Evolutionary conservation across 1,139 yeast species (phyloP), one percentile per base, ranked within the genome.

Genomic region (Suhomyces bokatorum): DNA sequence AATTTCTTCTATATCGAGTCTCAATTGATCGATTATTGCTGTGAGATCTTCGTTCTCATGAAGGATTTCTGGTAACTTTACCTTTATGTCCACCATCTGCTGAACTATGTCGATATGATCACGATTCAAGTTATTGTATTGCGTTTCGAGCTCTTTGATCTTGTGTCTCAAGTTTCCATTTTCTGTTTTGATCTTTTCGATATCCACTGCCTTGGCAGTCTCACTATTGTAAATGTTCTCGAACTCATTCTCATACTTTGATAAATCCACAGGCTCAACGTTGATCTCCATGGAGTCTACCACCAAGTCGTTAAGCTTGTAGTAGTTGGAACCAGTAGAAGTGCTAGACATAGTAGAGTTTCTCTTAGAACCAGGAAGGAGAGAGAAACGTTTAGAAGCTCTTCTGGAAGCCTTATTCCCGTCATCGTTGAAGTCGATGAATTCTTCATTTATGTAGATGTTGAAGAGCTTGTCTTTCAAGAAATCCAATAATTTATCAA

Each of bases 381-480:
- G 45, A 13, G 62, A 54, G 39, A 59, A 57, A 26, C 64, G 46
- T 41, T 49, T 52, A 7, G 58, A 46, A 3, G 55, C 42, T 36
- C 57, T 47, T 44, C 47, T 51, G 12, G 47, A 35, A 11, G 50
- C 43, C 15, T 42, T 44, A 9, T 28, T 24, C 15, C 40, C 37
- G 24, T 56, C 62, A 6, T 50, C 60, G 32, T 54, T 56, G 37
- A 49, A 53, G 12, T 54, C 58, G 24, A 66, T 63, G 37, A 59
- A 69, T 32, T 70, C 67, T 4, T 69, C 75, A 47, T 73, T 75
- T 40, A 83, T 70, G 62, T 88, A 89, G 39, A 78, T 75, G 55
- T 82, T 84, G 64, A 93, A 93, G 40, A 93, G 69, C 44, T 79
- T 81, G 45, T 87, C 90, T 66, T 91, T 91, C 58, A 93, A 72